Evolutionary conservation across 2,329 filamentous ascomycete genomes (phyloP), one percentile per base, ranked within the genome.

Genomic region (Colletotrichum lentis): DNA sequence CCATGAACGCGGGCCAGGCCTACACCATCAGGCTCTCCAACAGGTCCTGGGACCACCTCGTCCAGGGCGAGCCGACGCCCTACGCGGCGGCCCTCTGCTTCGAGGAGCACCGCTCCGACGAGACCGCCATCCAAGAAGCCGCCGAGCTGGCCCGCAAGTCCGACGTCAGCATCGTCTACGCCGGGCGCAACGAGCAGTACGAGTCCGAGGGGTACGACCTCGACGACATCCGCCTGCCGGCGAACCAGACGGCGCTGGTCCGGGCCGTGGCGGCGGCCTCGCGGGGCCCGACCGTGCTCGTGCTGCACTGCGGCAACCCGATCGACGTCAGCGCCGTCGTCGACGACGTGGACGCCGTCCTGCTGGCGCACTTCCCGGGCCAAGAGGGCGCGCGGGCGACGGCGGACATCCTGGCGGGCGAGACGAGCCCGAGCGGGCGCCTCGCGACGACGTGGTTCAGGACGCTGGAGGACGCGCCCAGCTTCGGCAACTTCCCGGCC

Each of bases 141-240:
- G 67, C 61, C 11, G 64, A 47, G 5, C 55, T 70, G 10, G 67
- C 64, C 0, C 31, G 50, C n/a, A 18, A 22, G 1, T 70, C 67
- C 0, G 67, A 68, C 2, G 67, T 70, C 2, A 70, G 64, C 64
- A 49, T 70, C 31, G 16, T 70, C 54, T 71, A 70, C 31, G 68
- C 68, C 18, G 70, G 68, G 1, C 68, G 70, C 14, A 64, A 63
- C 54, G 64, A 65, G 35, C 70, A 69, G 31, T 70, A 70, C 57
- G 70, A 70, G 44, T 70, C 70, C 2, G 64, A 71, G 44, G 68
- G 67, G 3, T 70, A 64, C 50, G 69, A 71, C 31, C 43, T 71
- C 2, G 66, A 71, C 3, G 63, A 64, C 41, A 53, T 60, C 8
- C 61, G 67, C n/a, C 56, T 72, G 22, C 62, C 65, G 3, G 64